Percentiles rank a stretch among this genome's conserved stretches.
These are phyloP conservation scores for Persicaria tinctoria DNA, from an alignment of 148 eudicot species.

Conservation along the genomic window DNA sequence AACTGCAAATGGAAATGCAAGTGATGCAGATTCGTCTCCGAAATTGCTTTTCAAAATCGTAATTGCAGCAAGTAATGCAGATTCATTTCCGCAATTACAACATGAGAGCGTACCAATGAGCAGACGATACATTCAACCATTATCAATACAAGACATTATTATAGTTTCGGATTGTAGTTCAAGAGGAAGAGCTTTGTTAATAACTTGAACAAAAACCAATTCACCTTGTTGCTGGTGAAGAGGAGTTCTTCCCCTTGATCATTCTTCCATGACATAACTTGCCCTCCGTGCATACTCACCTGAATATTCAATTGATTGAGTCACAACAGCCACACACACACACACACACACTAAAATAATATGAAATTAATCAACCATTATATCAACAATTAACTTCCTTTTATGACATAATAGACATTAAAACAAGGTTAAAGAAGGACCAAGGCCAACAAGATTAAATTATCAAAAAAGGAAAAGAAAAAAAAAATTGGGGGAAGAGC, in stretches of 20 bases:
- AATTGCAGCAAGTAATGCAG: not conserved
- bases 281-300: conserved; percentile 87
- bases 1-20: no score
- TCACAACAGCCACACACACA: conserved; percentile 1
- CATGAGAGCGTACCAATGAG: not conserved
- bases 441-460: not conserved
- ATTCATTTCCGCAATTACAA: not conserved
- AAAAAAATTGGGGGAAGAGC: not conserved
- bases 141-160: not conserved
- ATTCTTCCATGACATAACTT: conserved; percentile 85
- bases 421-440: no score
- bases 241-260: conserved; percentile 85
- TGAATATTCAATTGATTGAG: conserved; percentile 18
- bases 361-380: not conserved
- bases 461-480: not conserved
- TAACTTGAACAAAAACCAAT: not conserved
- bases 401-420: not conserved
- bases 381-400: not conserved
- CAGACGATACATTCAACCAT: not conserved
- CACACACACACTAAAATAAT: not conserved
- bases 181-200: not conserved
- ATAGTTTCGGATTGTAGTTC: not conserved
- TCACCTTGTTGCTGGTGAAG: conserved; percentile 79
- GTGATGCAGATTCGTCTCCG: no score
- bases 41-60: no score